A percentile compares a stretch with the other conserved stretches of the same genome.
Evolutionary conservation across 257 asterid genomes (phyloP).

Genomic region (Paraleonurus japonicus): DNA sequence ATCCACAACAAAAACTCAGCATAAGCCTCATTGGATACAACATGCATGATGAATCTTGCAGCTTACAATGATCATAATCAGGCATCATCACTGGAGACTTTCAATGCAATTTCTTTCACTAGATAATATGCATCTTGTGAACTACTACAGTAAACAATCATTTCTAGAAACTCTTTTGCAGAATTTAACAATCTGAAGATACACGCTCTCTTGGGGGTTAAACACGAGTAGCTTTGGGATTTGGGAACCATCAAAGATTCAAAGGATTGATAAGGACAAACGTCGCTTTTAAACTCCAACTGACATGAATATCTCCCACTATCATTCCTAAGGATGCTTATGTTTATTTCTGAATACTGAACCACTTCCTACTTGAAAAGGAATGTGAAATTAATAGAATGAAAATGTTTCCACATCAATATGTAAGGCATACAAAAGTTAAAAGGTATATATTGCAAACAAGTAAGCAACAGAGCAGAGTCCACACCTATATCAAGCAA

Average conservation of each 20-base stretch:
- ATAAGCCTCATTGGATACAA: background rate
- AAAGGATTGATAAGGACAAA: background rate
- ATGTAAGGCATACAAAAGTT: background rate
- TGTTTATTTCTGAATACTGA: background rate
- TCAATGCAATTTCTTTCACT: background rate
- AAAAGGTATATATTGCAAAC: background rate
- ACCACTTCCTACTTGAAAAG: background rate
- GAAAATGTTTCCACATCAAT: background rate
- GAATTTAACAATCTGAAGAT: background rate
- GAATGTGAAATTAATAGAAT: background rate
- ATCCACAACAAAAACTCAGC: slow-evolving; percentile 11
- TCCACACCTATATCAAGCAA: slow-evolving; percentile 10
- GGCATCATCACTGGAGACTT: background rate
- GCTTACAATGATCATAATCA: background rate
- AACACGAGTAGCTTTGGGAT: background rate
- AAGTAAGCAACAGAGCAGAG: slow-evolving; percentile 22
- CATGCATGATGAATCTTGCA: background rate
- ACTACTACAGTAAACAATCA: background rate
- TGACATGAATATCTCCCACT: background rate
- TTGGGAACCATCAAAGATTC: background rate
- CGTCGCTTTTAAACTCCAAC: background rate
- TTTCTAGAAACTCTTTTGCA: background rate
- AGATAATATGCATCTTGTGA: background rate
- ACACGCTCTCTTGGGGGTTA: background rate
- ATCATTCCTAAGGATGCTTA: background rate